Evolutionary conservation across 352 stramenopile genomes (phyloP), one percentile per base, ranked within the genome.

Genomic region (Phytophthora pseudosyringae): DNA sequence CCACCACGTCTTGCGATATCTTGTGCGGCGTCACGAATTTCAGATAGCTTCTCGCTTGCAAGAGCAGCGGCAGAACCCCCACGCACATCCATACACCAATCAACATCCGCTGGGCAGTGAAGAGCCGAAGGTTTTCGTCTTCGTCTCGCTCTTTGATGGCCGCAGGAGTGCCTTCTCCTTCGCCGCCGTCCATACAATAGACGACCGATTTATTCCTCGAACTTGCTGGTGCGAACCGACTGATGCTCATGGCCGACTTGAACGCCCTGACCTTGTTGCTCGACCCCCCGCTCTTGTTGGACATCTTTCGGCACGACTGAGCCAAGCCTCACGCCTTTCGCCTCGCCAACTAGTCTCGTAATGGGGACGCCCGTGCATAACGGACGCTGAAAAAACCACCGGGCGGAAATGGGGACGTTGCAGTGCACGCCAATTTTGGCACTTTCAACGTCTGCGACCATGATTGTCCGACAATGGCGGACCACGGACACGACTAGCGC

Each of bases 11-110:
- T 56, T 73, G 53, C 21, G 58, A 72, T 3, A 72, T 63, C 16
- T 72, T 72, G 58, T 72, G 64, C 4, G 64, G 64, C 0, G 67
- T 72, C 47, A 72, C 48, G 45, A 75, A 62, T 43, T 75, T 67
- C n/a, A 72, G 36, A 32, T 75, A 75, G 43, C 67, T 75, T 39
- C 63, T 51, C 25, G 36, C n/a, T 48, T 75, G 67, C 4, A 75
- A 35, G 3, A 72, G 45, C 40, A 71, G 21, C 7, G 67, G 67
- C 21, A 58, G 21, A 21, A 75, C 21, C 1, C 64, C 67, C 1
- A 71, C 41, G 33, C 39, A 59, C 55, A 75, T 45, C 67, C 67
- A 75, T 21, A 72, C 56, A 10, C 36, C 36, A 11, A 72, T 1
- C 16, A 72, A 31, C 46, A 67, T 67, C 31, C 39, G 54, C 38